Evolutionary conservation across 2,329 filamentous ascomycete species (phyloP).

Genomic region (Xylariaceae sp.): DNA sequence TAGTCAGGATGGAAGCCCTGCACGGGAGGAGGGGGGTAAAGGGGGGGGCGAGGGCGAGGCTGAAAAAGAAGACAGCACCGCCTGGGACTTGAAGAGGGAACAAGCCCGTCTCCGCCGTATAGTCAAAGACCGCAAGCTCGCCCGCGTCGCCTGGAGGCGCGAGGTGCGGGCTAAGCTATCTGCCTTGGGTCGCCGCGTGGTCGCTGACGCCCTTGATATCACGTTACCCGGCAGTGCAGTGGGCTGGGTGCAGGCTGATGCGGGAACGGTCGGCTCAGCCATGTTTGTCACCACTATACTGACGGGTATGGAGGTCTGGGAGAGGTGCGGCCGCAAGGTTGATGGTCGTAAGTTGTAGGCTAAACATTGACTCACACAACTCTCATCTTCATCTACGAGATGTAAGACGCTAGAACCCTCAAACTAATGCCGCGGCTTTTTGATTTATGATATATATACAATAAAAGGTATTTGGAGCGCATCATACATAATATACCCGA

Average conservation of each 20-base stretch:
- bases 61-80: constrained; percentile 11
- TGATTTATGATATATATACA: no score
- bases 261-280: constrained; percentile 59
- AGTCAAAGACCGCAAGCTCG: constrained; percentile 43
- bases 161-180: constrained; percentile 40
- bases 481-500: no score
- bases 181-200: constrained; percentile 52
- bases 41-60: constrained; percentile 25
- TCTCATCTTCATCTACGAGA: no score
- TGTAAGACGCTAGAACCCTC: no score
- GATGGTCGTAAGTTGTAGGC: no score
- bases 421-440: no score
- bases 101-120: constrained; percentile 45
- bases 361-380: no score
- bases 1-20: no score
- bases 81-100: constrained; percentile 39
- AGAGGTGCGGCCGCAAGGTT: constrained; percentile 48
- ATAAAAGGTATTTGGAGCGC: no score
- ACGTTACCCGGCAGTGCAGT: constrained; percentile 64
- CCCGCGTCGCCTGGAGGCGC: constrained; percentile 40
- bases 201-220: constrained; percentile 66
- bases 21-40: constrained; percentile 6
- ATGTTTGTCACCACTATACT: constrained; percentile 68
- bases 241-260: constrained; percentile 62
- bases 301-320: constrained; percentile 67